Base-by-base conservation (phyloP, 1,284 basidiomycete genomes). In the Trametes hirsuta region DNA sequence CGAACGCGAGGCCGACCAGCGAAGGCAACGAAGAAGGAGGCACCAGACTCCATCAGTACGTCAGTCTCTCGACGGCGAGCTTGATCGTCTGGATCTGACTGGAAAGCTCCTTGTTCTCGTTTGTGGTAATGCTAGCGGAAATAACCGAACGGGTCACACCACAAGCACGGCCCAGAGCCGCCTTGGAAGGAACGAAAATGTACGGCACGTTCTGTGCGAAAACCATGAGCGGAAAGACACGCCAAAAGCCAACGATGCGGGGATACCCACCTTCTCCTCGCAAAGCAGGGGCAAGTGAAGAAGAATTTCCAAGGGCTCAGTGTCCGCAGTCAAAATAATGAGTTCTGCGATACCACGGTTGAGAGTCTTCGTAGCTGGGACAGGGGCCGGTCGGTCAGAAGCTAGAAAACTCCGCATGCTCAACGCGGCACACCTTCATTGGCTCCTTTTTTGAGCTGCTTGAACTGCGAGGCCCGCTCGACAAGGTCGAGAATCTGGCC, bases 291-390 rank as follows among this genome's bases (percentile, higher is more conserved):
- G 97, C 30, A 99, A 87, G 78, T 99, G 97, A 66, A 99, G 87
- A 51, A 99, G 81, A 75, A 99, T 99, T 77, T 99, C 97, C 71
- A 99, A 86, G 53, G 97, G 97, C 77, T 99, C 96, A 47, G 97
- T 97, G 72, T 97, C 95, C 63, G 95, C 97, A 60, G 97, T 97
- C 79, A 99, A 84, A 72, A 99, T 88, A 78, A 99, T 97, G 79
- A 99, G 94, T 80, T 99, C 97, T 69, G 95, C 93, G 71, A 98
- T 96, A 81, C 97, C 97, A 74, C 97, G 93, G 79, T 99, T 99
- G 66, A 99, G 85, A 24, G 97, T 99, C 84, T 98, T 98, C 68
- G 96, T 98, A 50, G 91, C 92, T 88, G 74, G 60, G 69, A 71
- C 50, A 60, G 25, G n/a, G 30, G 12, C 21, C 34, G 53, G 45